These are phyloP conservation scores for Umbilicaria muhlenbergii DNA, from an alignment of 495 filamentous ascomycete genomes.

Conservation along the genomic window DNA sequence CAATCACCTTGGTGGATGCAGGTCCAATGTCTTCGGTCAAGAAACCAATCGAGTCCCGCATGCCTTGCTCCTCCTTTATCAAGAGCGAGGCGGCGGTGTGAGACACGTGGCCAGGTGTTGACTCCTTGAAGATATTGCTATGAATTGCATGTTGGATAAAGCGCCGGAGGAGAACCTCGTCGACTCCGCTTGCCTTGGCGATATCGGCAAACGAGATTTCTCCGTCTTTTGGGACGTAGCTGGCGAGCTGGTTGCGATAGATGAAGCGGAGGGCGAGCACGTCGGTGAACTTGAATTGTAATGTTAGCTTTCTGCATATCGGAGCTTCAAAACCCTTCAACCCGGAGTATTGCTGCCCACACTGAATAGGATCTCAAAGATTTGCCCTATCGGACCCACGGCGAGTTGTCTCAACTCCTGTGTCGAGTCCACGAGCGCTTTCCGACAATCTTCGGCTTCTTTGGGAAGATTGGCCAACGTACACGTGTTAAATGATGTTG, in stretches of 20 bases:
- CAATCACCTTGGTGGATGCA: constrained; percentile 5
- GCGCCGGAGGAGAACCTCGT: not conserved
- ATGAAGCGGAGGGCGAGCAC: not conserved
- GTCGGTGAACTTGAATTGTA: not conserved
- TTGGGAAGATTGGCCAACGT: too few relatives aligned
- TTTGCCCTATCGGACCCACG: too few relatives aligned
- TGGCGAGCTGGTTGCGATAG: not conserved
- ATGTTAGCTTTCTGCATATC: too few relatives aligned
- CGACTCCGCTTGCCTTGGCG: not conserved
- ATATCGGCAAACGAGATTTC: not conserved
- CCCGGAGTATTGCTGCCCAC: too few relatives aligned
- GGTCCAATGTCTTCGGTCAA: not conserved
- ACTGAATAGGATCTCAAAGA: too few relatives aligned
- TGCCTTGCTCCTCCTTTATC: not conserved
- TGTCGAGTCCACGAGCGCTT: too few relatives aligned
- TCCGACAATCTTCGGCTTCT: too few relatives aligned
- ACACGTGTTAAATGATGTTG: too few relatives aligned
- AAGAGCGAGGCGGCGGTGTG: constrained; percentile 1
- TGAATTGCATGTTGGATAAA: constrained; percentile 1
- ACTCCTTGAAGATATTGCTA: not conserved
- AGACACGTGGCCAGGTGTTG: not conserved
- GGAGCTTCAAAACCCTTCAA: too few relatives aligned
- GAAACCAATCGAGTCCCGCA: not conserved
- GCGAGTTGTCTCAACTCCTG: too few relatives aligned
- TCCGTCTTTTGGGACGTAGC: not conserved